These are phyloP conservation scores for Aspergillus aculeatinus DNA, from an alignment of 2,329 filamentous ascomycete genomes.

Conservation along the genomic window DNA sequence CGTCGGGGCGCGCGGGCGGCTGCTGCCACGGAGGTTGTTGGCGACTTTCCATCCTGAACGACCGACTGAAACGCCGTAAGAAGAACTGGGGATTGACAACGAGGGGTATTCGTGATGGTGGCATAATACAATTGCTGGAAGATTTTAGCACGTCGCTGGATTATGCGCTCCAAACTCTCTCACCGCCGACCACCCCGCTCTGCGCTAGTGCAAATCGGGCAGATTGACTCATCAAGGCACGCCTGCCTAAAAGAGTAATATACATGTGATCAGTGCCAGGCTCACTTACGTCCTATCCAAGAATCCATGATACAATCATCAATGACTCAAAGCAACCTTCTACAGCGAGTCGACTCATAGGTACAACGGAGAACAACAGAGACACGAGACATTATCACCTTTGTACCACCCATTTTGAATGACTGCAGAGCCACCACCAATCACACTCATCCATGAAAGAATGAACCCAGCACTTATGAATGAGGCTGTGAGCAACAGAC, in stretches of 20 bases:
- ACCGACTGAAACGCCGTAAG: constrained; percentile 3
- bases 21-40: constrained; percentile 49
- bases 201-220: background rate
- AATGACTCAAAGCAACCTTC: background rate
- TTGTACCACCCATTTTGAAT: background rate
- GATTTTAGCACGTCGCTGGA: background rate
- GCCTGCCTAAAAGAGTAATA: background rate
- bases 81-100: background rate
- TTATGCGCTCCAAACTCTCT: background rate
- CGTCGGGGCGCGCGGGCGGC: constrained; percentile 33
- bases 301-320: too few relatives aligned
- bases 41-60: constrained; percentile 22
- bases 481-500: too few relatives aligned
- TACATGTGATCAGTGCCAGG: background rate
- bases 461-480: background rate
- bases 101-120: constrained; percentile 6
- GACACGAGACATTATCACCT: background rate
- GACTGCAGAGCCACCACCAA: background rate
- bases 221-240: background rate
- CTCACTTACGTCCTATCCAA: too few relatives aligned
- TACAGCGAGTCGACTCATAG: background rate
- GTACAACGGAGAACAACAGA: too few relatives aligned
- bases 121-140: background rate
- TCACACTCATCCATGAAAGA: background rate
- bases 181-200: constrained; percentile 5